Evolutionary conservation across 306 rosid species (phyloP).

Genomic region (Acmispon strigosus): DNA sequence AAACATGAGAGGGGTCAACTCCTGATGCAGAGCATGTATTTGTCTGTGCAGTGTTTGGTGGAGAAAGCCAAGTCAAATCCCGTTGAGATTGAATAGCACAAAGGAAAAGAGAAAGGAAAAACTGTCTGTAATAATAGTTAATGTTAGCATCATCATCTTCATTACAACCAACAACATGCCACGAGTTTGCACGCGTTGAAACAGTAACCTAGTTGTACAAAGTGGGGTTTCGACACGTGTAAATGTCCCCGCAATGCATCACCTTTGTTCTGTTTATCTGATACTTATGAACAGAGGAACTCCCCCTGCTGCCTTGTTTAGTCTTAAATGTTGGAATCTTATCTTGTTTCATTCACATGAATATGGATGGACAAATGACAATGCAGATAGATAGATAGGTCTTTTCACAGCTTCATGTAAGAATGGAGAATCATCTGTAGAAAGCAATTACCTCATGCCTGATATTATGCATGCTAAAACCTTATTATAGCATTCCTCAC

Average conservation of each 20-base stretch:
- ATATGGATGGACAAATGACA: too few species aligned
- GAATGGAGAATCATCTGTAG: too few species aligned
- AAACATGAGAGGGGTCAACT: not conserved
- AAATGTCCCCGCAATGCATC: not conserved
- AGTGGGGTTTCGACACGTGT: slow-evolving; percentile 14
- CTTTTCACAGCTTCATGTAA: too few species aligned
- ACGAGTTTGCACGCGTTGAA: slow-evolving; percentile 1
- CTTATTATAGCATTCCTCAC: too few species aligned
- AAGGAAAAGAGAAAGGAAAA: not conserved
- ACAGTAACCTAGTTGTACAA: not conserved
- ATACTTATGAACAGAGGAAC: not conserved
- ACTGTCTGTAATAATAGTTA: not conserved
- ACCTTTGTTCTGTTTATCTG: too few species aligned
- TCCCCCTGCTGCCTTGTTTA: not conserved
- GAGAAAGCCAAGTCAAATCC: slow-evolving; percentile 14
- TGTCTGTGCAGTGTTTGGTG: not conserved
- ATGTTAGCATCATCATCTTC: not conserved
- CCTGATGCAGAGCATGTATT: not conserved
- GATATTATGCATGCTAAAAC: too few species aligned
- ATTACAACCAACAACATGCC: not conserved
- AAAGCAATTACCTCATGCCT: too few species aligned
- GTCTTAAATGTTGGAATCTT: too few species aligned
- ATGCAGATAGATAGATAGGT: too few species aligned
- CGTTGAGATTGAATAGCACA: not conserved
- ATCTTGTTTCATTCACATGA: too few species aligned